Evolutionary conservation across 2,329 filamentous ascomycete genomes (phyloP).

Genomic region (Cercospora sp.): DNA sequence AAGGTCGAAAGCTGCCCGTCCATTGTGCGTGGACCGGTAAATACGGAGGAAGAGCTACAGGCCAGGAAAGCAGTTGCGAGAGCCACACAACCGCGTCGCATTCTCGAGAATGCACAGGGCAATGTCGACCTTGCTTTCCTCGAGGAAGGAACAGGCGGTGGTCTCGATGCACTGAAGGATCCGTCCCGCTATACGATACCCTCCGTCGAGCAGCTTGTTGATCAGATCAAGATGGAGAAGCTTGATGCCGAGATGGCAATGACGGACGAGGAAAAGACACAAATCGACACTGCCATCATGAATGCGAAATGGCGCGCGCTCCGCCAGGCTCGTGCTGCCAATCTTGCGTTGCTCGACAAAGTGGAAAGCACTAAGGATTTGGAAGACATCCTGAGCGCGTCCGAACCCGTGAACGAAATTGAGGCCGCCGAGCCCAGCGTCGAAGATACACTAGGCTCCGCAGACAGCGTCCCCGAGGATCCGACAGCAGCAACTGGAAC

Average conservation of each 20-base stretch:
- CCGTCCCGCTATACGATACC: slow-evolving; percentile 66
- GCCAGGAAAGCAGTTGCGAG: slow-evolving; percentile 67
- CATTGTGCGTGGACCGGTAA: slow-evolving; percentile 75
- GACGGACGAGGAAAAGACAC: slow-evolving; percentile 60
- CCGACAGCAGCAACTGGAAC: slow-evolving; percentile 9
- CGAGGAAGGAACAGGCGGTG: slow-evolving; percentile 62
- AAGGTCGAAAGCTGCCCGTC: slow-evolving; percentile 91
- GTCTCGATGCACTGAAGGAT: slow-evolving; percentile 70
- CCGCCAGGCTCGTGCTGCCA: slow-evolving; percentile 72
- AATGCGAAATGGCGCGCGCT: slow-evolving; percentile 91
- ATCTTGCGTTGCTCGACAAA: slow-evolving; percentile 78
- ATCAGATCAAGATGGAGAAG: slow-evolving; percentile 74
- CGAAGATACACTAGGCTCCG: slow-evolving; percentile 17
- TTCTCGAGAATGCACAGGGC: slow-evolving; percentile 68
- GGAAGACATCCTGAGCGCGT: slow-evolving; percentile 40
- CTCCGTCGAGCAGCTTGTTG: slow-evolving; percentile 67
- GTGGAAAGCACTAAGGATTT: slow-evolving; percentile 79
- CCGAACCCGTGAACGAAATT: slow-evolving; percentile 12
- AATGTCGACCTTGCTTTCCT: slow-evolving; percentile 79
- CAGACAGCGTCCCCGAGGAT: slow-evolving; percentile 13
- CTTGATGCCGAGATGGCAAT: slow-evolving; percentile 83
- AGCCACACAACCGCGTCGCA: slow-evolving; percentile 68
- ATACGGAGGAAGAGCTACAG: slow-evolving; percentile 66
- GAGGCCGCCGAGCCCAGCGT: slow-evolving; percentile 22
- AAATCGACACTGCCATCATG: slow-evolving; percentile 68